Evolutionary conservation across 1,284 basidiomycete genomes (phyloP).

Genomic region (Pseudozyma sp.): DNA sequence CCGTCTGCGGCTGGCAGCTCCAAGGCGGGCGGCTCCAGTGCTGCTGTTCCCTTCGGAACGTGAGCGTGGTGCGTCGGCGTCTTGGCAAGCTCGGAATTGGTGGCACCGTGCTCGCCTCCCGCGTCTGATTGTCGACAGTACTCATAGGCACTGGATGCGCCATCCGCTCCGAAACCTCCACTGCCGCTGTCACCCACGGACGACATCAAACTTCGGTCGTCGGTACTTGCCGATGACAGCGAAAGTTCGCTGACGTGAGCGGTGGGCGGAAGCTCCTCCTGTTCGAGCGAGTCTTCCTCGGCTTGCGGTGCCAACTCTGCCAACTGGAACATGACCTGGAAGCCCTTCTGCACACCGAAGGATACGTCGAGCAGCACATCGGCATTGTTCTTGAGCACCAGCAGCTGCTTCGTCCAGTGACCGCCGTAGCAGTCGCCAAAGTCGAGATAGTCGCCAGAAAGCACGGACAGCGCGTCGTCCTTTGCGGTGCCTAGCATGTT

Average conservation of each 20-base stretch:
- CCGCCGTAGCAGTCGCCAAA: constrained; percentile 72
- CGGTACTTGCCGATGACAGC: constrained; percentile 38
- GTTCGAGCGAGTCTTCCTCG: constrained; percentile 43
- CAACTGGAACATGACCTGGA: constrained; percentile 71
- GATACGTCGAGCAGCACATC: constrained; percentile 71
- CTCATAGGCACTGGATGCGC: constrained; percentile 28
- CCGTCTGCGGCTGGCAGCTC: constrained; percentile 39
- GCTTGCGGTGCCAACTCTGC: constrained; percentile 67
- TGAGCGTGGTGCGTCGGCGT: constrained; percentile 59
- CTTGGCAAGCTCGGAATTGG: constrained; percentile 48
- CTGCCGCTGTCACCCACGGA: constrained; percentile 35
- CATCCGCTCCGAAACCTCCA: constrained; percentile 25
- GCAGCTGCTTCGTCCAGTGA: constrained; percentile 71
- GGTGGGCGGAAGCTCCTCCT: constrained; percentile 45
- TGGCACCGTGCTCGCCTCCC: constrained; percentile 21
- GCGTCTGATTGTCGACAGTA: constrained; percentile 24
- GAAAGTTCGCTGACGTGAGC: constrained; percentile 41
- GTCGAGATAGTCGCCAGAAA: constrained; percentile 70
- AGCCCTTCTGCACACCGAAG: constrained; percentile 69
- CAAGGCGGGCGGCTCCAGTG: constrained; percentile 48
- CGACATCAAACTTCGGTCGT: constrained; percentile 34
- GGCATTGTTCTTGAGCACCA: constrained; percentile 71
- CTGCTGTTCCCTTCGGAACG: constrained; percentile 30
- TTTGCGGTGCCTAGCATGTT: constrained; percentile 65
- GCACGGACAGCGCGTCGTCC: constrained; percentile 70